Evolutionary conservation across 2,329 filamentous ascomycete genomes (phyloP), one percentile per base, ranked within the genome.

Genomic region (Monilinia vaccinii-corymbosi): DNA sequence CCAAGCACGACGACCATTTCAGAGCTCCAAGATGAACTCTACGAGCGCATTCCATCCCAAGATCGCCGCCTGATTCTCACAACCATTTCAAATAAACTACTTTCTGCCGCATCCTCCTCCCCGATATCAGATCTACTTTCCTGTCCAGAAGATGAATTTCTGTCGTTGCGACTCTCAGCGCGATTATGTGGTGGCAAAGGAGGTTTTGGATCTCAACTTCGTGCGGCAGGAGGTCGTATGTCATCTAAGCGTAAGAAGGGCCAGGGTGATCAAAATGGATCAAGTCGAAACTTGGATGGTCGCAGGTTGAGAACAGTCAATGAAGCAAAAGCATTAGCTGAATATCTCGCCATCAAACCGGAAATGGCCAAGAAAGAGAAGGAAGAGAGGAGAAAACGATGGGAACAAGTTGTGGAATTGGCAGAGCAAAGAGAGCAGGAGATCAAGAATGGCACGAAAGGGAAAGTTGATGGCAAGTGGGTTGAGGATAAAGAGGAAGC

Each of bases 221-320:
- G 95, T 71, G 94, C 95, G 0, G 94, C 94, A 3, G 94, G 95
- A 71, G 94, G 95, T 45, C 93, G 95, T 76, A 99, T 99, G 94
- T 96, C 91, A 2, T 93, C 89, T n/a, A 83, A 83, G 69, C 84
- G 86, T 67, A 95, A 95, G 78, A 94, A 87, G 70, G 87, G 87
- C 60, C 84, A 89, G 68, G 86, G 84, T 57, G 91, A 96, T 42
- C 86, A 91, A 63, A 93, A 95, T 70, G 92, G 86, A 28, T 97
- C 92, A 2, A 96, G 90, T 71, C 85, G 94, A 64, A 99, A 97
- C 66, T 80, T 99, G 2, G 94, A 97, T 69, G 94, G 94, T 0
- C 85, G 94, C 25, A 83, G 94, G 60, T 74, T 99, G 59, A 86
- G 95, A 55, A 97, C 94, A 2, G 90, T 97, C 32, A 93, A 89